Evolutionary conservation across 2,329 filamentous ascomycete species (phyloP).

Genomic region (Ceratocystis cubensis): DNA sequence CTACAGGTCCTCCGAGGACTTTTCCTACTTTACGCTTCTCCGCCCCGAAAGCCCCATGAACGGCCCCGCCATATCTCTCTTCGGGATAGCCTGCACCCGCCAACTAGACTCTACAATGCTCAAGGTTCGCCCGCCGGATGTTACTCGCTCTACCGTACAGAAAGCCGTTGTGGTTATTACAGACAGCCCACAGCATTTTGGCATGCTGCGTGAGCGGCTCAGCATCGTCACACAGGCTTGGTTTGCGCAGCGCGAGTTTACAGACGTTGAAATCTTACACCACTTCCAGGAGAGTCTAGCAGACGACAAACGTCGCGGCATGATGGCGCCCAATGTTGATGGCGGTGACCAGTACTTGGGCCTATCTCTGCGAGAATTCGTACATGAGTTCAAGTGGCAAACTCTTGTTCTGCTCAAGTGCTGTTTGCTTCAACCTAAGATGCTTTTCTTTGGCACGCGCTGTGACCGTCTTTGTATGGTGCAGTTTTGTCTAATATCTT

Average conservation of each 20-base stretch:
- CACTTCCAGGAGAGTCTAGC: slow-evolving; percentile 82
- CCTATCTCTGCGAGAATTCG: slow-evolving; percentile 75
- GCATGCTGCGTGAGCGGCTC: slow-evolving; percentile 77
- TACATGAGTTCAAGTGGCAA: slow-evolving; percentile 90
- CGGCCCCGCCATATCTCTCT: slow-evolving; percentile 63
- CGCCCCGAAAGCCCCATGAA: slow-evolving; percentile 41
- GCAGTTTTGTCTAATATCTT: slow-evolving; percentile 88
- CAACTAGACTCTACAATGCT: slow-evolving; percentile 74
- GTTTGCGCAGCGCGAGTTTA: slow-evolving; percentile 91
- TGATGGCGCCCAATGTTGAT: slow-evolving; percentile 53
- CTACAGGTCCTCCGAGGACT: slow-evolving; percentile 73
- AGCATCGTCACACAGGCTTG: slow-evolving; percentile 86
- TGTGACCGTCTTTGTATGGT: slow-evolving; percentile 96
- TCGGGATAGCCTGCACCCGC: slow-evolving; percentile 89
- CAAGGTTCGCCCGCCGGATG: slow-evolving; percentile 67
- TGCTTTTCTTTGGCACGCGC: slow-evolving; percentile 96
- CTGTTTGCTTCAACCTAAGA: slow-evolving; percentile 90
- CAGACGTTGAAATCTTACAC: slow-evolving; percentile 77
- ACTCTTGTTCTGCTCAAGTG: slow-evolving; percentile 90
- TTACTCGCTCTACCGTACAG: slow-evolving; percentile 94
- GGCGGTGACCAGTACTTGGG: slow-evolving; percentile 81
- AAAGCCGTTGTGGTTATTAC: slow-evolving; percentile 95
- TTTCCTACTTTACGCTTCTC: slow-evolving; percentile 92
- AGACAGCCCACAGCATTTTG: slow-evolving; percentile 80
- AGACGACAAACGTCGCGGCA: slow-evolving; percentile 47